Base-by-base conservation (phyloP, 768 basidiomycete genomes). In the Scleroderma citrinum region DNA sequence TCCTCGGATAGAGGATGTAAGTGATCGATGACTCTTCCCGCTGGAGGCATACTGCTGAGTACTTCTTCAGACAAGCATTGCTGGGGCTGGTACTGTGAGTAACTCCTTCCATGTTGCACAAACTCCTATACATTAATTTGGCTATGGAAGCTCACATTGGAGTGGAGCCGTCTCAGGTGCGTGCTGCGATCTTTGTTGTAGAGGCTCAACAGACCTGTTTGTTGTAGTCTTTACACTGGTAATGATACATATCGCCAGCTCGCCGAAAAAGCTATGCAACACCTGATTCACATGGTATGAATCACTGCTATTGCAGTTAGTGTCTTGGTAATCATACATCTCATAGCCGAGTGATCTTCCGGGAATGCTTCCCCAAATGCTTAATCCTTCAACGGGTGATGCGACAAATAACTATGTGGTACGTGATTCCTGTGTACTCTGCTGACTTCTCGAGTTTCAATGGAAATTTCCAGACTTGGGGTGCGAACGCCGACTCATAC, bases 401-500 rank as follows among this genome's bases (percentile, higher is more conserved):
- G 70, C 72, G 14, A 69, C 73, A 16, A 82, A 75, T 30, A 74
- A 71, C 7, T 83, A 82, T 55, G 76, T 85, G 49, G 78, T 77
- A 60, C 41, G 76, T 58, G 34, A 13, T 3, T 12, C 34, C 20
- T 29, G 37, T n/a, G 26, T 26, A 16, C 13, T 29, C 26, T n/a
- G 26, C 19, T 11, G 17, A 46, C 32, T 23, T 10, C 13, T 35
- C 7, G 19, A 20, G 40, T 6, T 36, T 34, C 14, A 40, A 11
- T 14, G 54, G 29, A 6, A 29, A 32, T 20, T 24, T 38, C 31
- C 37, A 85, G 85, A 78, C 82, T n/a, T 87, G 78, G 78, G 77
- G 78, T 1, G 69, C 80, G 42, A 84, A 83, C 24, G 80, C 79
- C 0, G 87, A 88, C 64, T 85, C 83, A 49, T 89, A 81, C 67